Base-by-base conservation (phyloP, 2,329 filamentous ascomycete genomes). In the Tolypocladium pustulatum region DNA sequence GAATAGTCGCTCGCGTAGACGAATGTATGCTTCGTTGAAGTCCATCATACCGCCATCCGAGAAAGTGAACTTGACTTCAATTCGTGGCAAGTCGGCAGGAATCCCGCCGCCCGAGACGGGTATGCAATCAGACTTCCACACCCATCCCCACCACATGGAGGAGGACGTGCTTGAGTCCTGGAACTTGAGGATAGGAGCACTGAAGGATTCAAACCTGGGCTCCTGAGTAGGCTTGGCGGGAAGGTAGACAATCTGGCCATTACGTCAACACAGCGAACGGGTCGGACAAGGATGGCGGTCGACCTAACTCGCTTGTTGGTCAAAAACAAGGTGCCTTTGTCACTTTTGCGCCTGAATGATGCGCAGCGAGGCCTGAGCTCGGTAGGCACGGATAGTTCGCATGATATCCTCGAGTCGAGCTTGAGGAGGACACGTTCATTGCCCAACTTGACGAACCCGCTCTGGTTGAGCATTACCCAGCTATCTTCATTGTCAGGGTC, bases 11-110 rank as follows among this genome's bases (percentile, higher is more conserved):
- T 96, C 92, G 69, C 90, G 91, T 63, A 97, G 85, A 58, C 88
- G 81, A 66, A 95, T 90, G 68, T 92, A 96, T 57, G 84, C 84
- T 56, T 84, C 83, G 66, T 92, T 87, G 69, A 96, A 97, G 65
- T 96, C 91, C 71, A 89, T 94, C 60, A 92, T 92, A n/a, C 93
- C 93, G 51, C 93, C 93, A 62, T 97, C 92, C 69, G 91, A 92
- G 78, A 97, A 97, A 27, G 87, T 91, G 66, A 97, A 81, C 70
- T 89, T 91, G 64, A 96, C 73, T 67, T 94, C 90, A 51, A 96
- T 79, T 34, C 86, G 84, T 22, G 87, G 81, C 61, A 90, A 81
- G 27, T 87, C 79, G 6, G 87, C 75, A 0, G 92, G 90, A 56
- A 97, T 89, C 55, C 90, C 90, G 41, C 94, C 94, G 40, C 89